These are phyloP conservation scores for Alternaria longipes DNA, from an alignment of 2,329 filamentous ascomycete genomes.

Conservation along the genomic window DNA sequence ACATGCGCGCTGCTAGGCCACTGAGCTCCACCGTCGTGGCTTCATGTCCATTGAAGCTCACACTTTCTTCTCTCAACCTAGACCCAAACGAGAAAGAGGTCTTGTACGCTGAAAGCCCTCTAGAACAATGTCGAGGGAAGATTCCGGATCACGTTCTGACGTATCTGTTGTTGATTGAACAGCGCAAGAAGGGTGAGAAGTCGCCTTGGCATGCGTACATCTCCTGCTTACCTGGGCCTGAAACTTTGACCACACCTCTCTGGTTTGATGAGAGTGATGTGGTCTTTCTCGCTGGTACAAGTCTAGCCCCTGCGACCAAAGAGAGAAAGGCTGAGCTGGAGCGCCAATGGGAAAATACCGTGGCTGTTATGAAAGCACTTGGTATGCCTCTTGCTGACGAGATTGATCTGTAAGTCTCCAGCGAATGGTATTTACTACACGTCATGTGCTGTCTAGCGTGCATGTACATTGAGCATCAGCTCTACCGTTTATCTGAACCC, in stretches of 20 bases:
- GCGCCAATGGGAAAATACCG: slow-evolving; percentile 38
- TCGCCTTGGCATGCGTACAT: slow-evolving; percentile 52
- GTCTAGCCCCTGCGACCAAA: slow-evolving; percentile 38
- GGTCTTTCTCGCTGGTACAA: slow-evolving; percentile 48
- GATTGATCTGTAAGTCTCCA: slow-evolving; percentile 37
- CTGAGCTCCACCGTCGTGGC: slow-evolving; percentile 35
- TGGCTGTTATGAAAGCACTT: slow-evolving; percentile 29
- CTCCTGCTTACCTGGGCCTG: slow-evolving; percentile 41
- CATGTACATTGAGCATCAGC: slow-evolving; percentile 1
- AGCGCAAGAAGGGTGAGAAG: slow-evolving; percentile 33
- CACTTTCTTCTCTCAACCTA: slow-evolving; percentile 49
- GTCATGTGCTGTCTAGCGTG: background rate
- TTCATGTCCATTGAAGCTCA: slow-evolving; percentile 45
- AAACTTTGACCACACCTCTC: slow-evolving; percentile 49
- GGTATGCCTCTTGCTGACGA: slow-evolving; percentile 26
- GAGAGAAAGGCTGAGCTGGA: slow-evolving; percentile 31
- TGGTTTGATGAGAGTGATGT: slow-evolving; percentile 50
- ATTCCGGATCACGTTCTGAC: slow-evolving; percentile 47
- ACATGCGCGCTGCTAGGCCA: slow-evolving; percentile 38
- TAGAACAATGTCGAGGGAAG: slow-evolving; percentile 34
- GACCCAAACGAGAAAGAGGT: slow-evolving; percentile 39
- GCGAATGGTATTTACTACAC: background rate
- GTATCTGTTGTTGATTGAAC: slow-evolving; percentile 50
- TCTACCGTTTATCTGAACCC: background rate
- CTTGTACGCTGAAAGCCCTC: slow-evolving; percentile 34